Percentiles rank a stretch among this genome's conserved stretches.
These are phyloP conservation scores for Saccharum hybrid DNA, from an alignment of 202 grass and related monocot species.

Conservation along the genomic window DNA sequence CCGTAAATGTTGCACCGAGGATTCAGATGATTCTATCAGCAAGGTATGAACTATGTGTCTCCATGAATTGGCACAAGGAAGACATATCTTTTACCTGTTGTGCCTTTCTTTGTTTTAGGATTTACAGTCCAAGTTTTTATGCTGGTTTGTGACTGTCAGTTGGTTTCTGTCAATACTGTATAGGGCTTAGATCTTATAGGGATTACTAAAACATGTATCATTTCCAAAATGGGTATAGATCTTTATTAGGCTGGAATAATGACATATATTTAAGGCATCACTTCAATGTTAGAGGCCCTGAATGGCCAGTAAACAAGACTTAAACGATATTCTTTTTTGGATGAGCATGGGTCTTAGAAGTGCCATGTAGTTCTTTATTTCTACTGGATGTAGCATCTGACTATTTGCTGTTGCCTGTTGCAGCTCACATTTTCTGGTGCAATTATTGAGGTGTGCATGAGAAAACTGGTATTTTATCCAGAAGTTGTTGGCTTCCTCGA, in stretches of 20 bases:
- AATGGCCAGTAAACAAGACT: neutral
- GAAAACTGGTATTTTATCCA: constrained; percentile 95
- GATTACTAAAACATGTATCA: neutral
- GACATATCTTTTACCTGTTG: neutral
- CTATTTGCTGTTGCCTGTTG: constrained; percentile 48
- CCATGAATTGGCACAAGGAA: neutral
- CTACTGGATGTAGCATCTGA: neutral
- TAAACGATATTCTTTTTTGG: neutral
- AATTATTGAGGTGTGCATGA: constrained; percentile 98
- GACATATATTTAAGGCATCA: constrained; percentile 13
- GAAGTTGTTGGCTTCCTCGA: constrained; percentile 87
- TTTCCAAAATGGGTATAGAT: constrained; percentile 2
- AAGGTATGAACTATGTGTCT: constrained; percentile 64
- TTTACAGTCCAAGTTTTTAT: constrained; percentile 12
- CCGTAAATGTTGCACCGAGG: constrained; percentile 89
- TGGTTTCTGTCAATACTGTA: neutral
- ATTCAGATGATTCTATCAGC: constrained; percentile 93
- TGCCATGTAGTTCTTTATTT: neutral
- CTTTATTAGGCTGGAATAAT: neutral
- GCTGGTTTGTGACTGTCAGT: neutral
- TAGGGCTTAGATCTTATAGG: neutral
- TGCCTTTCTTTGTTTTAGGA: neutral
- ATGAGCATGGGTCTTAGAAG: neutral
- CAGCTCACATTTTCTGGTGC: constrained; percentile 85
- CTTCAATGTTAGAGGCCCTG: neutral